A percentile compares a stretch with the other conserved stretches of the same genome.
These are phyloP conservation scores for Vinca minor DNA, from an alignment of 257 asterid species.

Conservation along the genomic window DNA sequence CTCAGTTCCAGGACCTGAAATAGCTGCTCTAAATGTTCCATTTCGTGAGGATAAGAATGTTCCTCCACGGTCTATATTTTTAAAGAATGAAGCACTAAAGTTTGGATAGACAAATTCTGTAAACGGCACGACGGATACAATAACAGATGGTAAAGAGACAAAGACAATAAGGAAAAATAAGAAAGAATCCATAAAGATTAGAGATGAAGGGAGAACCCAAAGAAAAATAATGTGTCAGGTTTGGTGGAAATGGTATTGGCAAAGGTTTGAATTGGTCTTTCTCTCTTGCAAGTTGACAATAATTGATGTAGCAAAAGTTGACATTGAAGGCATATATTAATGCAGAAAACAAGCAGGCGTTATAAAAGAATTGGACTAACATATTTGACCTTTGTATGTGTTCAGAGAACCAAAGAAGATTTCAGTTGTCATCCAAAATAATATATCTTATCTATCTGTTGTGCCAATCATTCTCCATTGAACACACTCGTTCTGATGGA, in stretches of 20 bases:
- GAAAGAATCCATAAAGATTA: constrained; percentile 30
- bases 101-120: constrained; percentile 49
- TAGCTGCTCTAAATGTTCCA: constrained; percentile 48
- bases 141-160: constrained; percentile 14
- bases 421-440: constrained; percentile 22
- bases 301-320: constrained; percentile 20
- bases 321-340: constrained; percentile 2
- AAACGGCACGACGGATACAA: constrained; percentile 19
- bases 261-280: constrained; percentile 17
- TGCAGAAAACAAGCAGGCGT: constrained; percentile 19
- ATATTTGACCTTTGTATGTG: constrained; percentile 20
- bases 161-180: constrained; percentile 21
- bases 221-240: constrained; percentile 11
- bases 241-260: constrained; percentile 8
- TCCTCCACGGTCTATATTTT: constrained; percentile 30
- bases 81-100: constrained; percentile 38
- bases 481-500: not conserved
- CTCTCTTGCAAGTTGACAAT: constrained; percentile 18
- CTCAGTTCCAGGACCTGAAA: constrained; percentile 36
- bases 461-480: constrained; percentile 12
- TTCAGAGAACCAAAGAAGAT: constrained; percentile 10
- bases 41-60: constrained; percentile 48
- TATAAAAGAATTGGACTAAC: constrained; percentile 9
- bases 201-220: constrained; percentile 12
- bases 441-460: constrained; percentile 22